Conservation (phyloP, 257 asterid species). For the Capsicum rhomboideum region DNA sequence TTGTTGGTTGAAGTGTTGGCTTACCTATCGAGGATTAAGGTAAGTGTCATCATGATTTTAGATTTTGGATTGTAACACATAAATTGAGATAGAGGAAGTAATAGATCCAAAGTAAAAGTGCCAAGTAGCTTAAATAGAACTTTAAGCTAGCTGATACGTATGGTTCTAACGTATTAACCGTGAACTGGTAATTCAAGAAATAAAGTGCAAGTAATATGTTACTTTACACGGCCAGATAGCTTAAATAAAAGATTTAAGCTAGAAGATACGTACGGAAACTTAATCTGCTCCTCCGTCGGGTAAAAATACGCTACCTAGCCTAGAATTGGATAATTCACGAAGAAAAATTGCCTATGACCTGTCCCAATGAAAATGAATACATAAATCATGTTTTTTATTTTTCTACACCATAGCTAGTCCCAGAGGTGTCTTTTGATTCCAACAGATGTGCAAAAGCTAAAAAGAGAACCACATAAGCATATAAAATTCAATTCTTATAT, state of each 20-base stretch:
- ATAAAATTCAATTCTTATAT: neutral
- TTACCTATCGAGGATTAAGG: too few relatives aligned
- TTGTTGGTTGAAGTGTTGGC: too few relatives aligned
- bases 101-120: too few relatives aligned
- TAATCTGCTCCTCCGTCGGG: neutral
- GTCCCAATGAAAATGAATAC: neutral
- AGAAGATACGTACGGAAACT: neutral
- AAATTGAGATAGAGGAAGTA: too few relatives aligned
- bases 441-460: neutral
- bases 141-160: neutral
- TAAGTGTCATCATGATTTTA: too few relatives aligned
- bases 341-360: neutral
- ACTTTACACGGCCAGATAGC: neutral
- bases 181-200: neutral
- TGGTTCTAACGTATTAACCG: neutral
- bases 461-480: neutral
- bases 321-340: neutral
- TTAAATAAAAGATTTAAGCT: neutral
- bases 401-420: neutral
- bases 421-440: neutral
- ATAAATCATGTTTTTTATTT: neutral
- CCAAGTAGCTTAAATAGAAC: too few relatives aligned
- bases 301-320: neutral
- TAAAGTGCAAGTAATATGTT: neutral
- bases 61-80: too few relatives aligned